Evolutionary conservation across 441 rosid species (phyloP), one percentile per base, ranked within the genome.

Genomic region (Croton setiger): DNA sequence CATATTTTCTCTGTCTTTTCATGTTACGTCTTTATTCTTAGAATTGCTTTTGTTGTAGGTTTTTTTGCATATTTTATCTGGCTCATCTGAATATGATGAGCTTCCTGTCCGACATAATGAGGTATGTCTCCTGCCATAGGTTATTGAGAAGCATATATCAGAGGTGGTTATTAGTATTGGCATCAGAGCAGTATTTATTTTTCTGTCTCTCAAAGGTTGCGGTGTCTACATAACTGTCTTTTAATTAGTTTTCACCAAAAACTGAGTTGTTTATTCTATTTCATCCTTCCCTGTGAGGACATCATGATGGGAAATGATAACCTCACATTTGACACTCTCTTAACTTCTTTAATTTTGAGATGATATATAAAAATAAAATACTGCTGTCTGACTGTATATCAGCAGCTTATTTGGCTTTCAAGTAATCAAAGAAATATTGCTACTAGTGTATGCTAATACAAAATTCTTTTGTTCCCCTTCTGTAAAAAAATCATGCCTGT

Each of bases 51-150:
- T 67, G 39, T 69, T 7, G 66, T 79, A 95, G 99, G 89, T 85
- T 41, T 92, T 92, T 79, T 76, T 95, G 82, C 95, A 88, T 78
- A 85, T 95, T 70, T 76, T 92, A 61, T 86, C 99, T 23, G 99
- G 93, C 70, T 93, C 89, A 59, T 90, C 96, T 36, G 99, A 95
- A 77, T 95, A 84, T 79, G 80, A 95, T 78, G 99, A 92, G 74
- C 92, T 95, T 78, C 99, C 99, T 74, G 96, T 95, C 68, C 90
- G 99, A 77, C 98, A 95, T 80, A 95, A 95, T 63, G 99, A 95
- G 99, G 98, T 95, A 75, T 67, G 82, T 48, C 39, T 41, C 18
- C 60, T 48, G 68, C 53, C 55, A 4, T 45, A 15, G 53, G 15
- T 62, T 41, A 36, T 47, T 35, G 12, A 49, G 17, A 20, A 55